phyloP scores from a whole-genome alignment of 2,329 filamentous ascomycete genomes.

The Trichoderma aggressivum region DNA sequence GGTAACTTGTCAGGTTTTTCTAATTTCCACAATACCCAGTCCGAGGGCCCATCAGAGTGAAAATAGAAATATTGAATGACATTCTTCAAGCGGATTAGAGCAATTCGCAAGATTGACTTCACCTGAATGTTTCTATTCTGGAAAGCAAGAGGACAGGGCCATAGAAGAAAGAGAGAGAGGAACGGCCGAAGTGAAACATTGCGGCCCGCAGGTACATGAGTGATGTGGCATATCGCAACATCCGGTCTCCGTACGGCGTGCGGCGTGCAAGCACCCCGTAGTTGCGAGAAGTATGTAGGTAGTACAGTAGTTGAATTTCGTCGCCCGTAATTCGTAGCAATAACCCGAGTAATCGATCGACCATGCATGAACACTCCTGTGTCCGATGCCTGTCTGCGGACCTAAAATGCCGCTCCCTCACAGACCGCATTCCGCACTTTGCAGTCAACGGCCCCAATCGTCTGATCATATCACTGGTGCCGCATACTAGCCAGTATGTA shows the following conservation, averaged over 20 bases:
- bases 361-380: slow-evolving; percentile 1
- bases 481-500: not conserved
- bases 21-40: slow-evolving; percentile 6
- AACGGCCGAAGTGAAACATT: not conserved
- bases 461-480: not conserved
- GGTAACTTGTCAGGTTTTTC: not conserved
- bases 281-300: not conserved
- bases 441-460: not conserved
- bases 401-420: not conserved
- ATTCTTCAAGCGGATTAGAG: not conserved
- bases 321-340: not conserved
- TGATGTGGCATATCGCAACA: not conserved
- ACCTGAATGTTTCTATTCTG: slow-evolving; percentile 4
- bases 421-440: slow-evolving; percentile 12
- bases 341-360: not conserved
- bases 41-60: not conserved
- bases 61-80: slow-evolving; percentile 6
- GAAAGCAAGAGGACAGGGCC: not conserved
- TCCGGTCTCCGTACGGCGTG: not conserved
- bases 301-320: not conserved
- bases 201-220: not conserved
- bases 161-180: not conserved
- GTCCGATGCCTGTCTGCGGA: not conserved
- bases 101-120: not conserved
- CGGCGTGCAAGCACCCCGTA: not conserved